Base-by-base conservation (phyloP, 148 eudicot genomes). In the Pouteria glomerata region DNA sequence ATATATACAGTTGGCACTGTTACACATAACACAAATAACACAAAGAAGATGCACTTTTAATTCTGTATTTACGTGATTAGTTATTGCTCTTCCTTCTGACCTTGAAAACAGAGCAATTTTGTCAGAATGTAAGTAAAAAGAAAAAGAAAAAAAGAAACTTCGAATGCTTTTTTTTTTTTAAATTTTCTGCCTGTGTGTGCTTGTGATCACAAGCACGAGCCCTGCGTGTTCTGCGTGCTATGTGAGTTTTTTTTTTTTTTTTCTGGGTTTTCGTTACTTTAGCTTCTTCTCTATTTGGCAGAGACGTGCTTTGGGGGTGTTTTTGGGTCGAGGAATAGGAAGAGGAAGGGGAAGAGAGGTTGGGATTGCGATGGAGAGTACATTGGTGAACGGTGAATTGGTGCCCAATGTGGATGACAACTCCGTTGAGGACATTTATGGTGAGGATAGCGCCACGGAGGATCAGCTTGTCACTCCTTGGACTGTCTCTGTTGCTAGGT, bases 401-500 rank as follows among this genome's bases (percentile, higher is more conserved):
- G 77, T 72, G 29, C 70, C 73, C 66, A 68, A 77, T 3, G 35
- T 74, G 35, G 66, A 63, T 27, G 81, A 73, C 51, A 77, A 74
- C 76, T 53, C 73, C 29, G 89, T 79, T 72, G 63, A 73, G 73
- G 98, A 92, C 74, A 76, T 82, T 48, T 90, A 92, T 53, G 96
- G 98, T 63, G 96, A 93, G 81, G 98, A 90, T 81, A 79, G 71
- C 23, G 93, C 96, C 80, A 83, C 93, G 29, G 82, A 83, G 84
- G 88, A 88, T 82, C 98, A 86, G 70, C 81, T 66, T 73, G 64
- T 93, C 68, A 92, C 93, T 39, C 98, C 98, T 52, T 93, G 98
- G 98, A 75, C 86, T 29, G 72, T 93, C 34, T 83, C 96, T 71
- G 89, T 93, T 80, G 98, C 98, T 67, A 88, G 98, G 98, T 93